Percentiles rank a stretch among this genome's conserved stretches.
phyloP scores from a whole-genome alignment of 1,284 basidiomycete species.

The Vanrija sp. region DNA sequence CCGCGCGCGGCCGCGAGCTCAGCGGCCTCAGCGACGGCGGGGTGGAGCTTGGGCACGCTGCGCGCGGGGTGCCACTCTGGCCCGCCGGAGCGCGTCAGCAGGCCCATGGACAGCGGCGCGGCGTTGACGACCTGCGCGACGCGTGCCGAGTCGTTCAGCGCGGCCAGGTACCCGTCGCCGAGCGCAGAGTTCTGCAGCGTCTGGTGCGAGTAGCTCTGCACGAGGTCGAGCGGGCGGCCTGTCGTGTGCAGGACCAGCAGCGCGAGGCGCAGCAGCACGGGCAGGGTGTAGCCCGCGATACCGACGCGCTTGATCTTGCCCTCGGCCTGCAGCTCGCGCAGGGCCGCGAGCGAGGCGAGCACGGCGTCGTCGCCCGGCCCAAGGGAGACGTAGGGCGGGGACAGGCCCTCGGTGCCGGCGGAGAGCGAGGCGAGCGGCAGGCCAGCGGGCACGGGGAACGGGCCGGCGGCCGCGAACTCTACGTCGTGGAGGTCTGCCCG shows the following conservation, averaged over 20 bases:
- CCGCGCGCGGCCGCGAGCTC: slow-evolving; percentile 28
- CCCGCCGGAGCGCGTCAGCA: slow-evolving; percentile 62
- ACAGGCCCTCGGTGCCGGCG: slow-evolving; percentile 11
- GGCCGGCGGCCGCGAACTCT: slow-evolving; percentile 72
- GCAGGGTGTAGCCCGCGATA: slow-evolving; percentile 83
- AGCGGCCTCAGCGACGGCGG: slow-evolving; percentile 24
- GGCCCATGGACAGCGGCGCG: slow-evolving; percentile 88
- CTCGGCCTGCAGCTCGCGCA: slow-evolving; percentile 70
- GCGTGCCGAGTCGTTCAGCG: slow-evolving; percentile 60
- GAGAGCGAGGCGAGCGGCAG: slow-evolving; percentile 56
- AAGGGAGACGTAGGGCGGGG: slow-evolving; percentile 11
- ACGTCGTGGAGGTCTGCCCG: slow-evolving; percentile 73
- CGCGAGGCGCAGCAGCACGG: slow-evolving; percentile 76
- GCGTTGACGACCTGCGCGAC: slow-evolving; percentile 73
- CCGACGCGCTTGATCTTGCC: slow-evolving; percentile 77
- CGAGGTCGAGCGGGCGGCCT: slow-evolving; percentile 62
- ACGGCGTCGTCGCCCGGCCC: slow-evolving; percentile 78
- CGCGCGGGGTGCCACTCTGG: slow-evolving; percentile 82
- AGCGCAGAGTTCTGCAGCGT: slow-evolving; percentile 75
- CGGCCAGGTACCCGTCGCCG: slow-evolving; percentile 56
- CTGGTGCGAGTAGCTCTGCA: slow-evolving; percentile 83
- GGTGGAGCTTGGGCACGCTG: slow-evolving; percentile 14
- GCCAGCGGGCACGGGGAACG: slow-evolving; percentile 45
- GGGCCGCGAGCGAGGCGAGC: slow-evolving; percentile 66
- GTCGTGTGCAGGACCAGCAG: slow-evolving; percentile 62